Evolutionary conservation across 805 yeast genomes (phyloP).

Genomic region (Lachancea quebecensis): DNA sequence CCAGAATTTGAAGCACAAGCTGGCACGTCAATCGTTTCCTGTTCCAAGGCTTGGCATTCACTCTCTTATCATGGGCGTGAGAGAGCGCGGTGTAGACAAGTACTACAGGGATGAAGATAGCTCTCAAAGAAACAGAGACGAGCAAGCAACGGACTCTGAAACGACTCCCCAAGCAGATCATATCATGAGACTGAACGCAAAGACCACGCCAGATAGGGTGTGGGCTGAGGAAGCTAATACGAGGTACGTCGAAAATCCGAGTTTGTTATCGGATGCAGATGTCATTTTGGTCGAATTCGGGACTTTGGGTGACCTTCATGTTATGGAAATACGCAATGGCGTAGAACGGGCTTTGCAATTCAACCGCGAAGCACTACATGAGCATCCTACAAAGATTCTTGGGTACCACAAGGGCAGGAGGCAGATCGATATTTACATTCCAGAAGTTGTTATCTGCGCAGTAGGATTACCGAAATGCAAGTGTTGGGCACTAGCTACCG

Average conservation of each 20-base stretch:
- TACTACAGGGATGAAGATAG: slow-evolving; percentile 11
- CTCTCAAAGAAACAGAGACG: slow-evolving; percentile 14
- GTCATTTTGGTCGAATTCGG: slow-evolving; percentile 29
- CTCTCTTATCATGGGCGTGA: slow-evolving; percentile 54
- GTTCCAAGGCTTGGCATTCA: slow-evolving; percentile 61
- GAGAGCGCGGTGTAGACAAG: slow-evolving; percentile 33
- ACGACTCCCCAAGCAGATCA: slow-evolving; percentile 9
- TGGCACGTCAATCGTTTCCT: slow-evolving; percentile 42
- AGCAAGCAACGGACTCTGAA: slow-evolving; percentile 27
- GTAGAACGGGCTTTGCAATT: slow-evolving; percentile 32
- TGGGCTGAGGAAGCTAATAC: slow-evolving; percentile 28
- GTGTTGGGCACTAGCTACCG: slow-evolving; percentile 40
- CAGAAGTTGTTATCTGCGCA: slow-evolving; percentile 33
- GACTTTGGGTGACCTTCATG: slow-evolving; percentile 25
- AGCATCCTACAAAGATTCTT: slow-evolving; percentile 34
- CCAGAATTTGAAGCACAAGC: slow-evolving; percentile 9
- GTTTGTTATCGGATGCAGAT: slow-evolving; percentile 26
- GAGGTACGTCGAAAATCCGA: slow-evolving; percentile 24
- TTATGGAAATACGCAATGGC: slow-evolving; percentile 31
- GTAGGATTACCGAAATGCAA: slow-evolving; percentile 43
- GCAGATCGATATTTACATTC: slow-evolving; percentile 38
- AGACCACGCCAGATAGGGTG: slow-evolving; percentile 20
- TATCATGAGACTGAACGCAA: slow-evolving; percentile 18
- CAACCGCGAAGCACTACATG: slow-evolving; percentile 29
- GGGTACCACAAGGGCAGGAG: slow-evolving; percentile 33